Conservation (phyloP, 2,329 filamentous ascomycete species). For the Raffaelea ambrosiae region DNA sequence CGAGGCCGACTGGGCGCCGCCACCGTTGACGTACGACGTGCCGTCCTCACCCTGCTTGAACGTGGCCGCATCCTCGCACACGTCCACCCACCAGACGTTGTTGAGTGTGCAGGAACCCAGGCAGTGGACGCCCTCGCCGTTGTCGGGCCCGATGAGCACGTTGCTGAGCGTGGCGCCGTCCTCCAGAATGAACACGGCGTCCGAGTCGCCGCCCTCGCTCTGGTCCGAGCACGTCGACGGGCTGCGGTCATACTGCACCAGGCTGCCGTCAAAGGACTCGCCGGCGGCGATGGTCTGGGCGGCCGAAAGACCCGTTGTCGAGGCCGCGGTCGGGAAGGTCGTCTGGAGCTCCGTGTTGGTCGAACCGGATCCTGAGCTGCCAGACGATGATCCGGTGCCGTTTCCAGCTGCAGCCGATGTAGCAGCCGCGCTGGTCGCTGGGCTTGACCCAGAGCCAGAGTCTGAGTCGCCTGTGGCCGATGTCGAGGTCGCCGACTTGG, state of each 20-base stretch:
- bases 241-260: constrained; percentile 18
- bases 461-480: not conserved
- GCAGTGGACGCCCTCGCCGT: constrained; percentile 41
- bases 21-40: constrained; percentile 28
- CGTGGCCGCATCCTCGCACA: constrained; percentile 26
- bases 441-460: not conserved
- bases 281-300: constrained; percentile 11
- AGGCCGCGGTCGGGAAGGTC: not conserved
- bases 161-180: constrained; percentile 41
- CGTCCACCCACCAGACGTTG: constrained; percentile 26
- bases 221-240: constrained; percentile 11
- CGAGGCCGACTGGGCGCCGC: constrained; percentile 15
- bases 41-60: constrained; percentile 24
- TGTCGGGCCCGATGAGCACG: constrained; percentile 40
- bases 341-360: not conserved
- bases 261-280: constrained; percentile 33
- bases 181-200: constrained; percentile 42
- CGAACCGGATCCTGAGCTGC: not conserved
- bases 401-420: not conserved
- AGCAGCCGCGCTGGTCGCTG: not conserved
- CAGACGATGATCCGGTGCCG: not conserved
- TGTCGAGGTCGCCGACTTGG: not conserved
- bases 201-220: constrained; percentile 16
- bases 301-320: not conserved
- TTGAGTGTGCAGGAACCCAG: constrained; percentile 31